Evolutionary conservation across 2,329 filamentous ascomycete genomes (phyloP).

Genomic region (Alternaria burnsii): DNA sequence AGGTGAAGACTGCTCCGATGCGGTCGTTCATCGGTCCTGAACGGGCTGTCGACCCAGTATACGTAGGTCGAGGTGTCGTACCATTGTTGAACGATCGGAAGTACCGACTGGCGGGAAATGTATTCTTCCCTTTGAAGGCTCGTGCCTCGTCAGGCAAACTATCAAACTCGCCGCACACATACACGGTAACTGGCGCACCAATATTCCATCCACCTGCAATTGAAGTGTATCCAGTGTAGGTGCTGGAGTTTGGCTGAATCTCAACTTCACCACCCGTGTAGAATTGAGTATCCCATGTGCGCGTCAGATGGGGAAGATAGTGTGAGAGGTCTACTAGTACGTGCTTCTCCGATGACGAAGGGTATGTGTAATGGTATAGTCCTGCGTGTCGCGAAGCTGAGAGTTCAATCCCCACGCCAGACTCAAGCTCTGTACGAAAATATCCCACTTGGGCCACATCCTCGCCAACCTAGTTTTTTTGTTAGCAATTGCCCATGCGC

Average conservation of each 20-base stretch:
- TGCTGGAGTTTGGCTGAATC: slow-evolving; percentile 38
- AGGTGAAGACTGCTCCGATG: slow-evolving; percentile 62
- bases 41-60: slow-evolving; percentile 34
- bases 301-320: slow-evolving; percentile 44
- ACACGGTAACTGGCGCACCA: slow-evolving; percentile 47
- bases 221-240: slow-evolving; percentile 46
- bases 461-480: slow-evolving; percentile 31
- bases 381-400: slow-evolving; percentile 51
- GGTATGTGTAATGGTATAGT: slow-evolving; percentile 50
- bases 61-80: slow-evolving; percentile 42
- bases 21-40: slow-evolving; percentile 52
- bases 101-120: slow-evolving; percentile 46
- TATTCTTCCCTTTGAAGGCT: slow-evolving; percentile 49
- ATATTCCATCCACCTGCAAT: slow-evolving; percentile 51
- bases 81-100: slow-evolving; percentile 44
- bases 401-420: slow-evolving; percentile 48
- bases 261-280: slow-evolving; percentile 48
- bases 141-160: slow-evolving; percentile 29
- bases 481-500: not conserved
- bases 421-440: slow-evolving; percentile 48
- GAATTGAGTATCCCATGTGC: slow-evolving; percentile 49
- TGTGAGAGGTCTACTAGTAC: slow-evolving; percentile 61
- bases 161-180: slow-evolving; percentile 49
- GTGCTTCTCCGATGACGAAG: slow-evolving; percentile 50
- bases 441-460: slow-evolving; percentile 48